Percentiles rank a stretch among this genome's conserved stretches.
These are phyloP conservation scores for Rhododendron ovatum DNA, from an alignment of 148 eudicot genomes.

Conservation along the genomic window DNA sequence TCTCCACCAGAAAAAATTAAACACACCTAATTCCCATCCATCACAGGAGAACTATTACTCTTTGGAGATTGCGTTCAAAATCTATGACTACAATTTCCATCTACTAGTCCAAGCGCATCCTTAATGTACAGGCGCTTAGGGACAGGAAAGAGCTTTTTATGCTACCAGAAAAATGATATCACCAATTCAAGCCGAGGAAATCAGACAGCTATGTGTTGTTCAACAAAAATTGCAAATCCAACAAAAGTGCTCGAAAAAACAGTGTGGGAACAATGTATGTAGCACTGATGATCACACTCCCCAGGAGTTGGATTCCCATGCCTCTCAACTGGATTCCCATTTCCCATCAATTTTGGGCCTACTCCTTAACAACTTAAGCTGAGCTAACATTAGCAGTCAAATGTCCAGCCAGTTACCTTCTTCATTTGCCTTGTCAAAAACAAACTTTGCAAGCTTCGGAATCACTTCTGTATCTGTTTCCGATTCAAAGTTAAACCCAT, in stretches of 20 bases:
- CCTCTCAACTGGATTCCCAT: not conserved
- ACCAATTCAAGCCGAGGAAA: not conserved
- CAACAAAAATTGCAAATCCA: not conserved
- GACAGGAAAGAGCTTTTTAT: not conserved
- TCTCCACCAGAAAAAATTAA: not conserved
- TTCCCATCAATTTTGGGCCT: not conserved
- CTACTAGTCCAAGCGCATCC: not conserved
- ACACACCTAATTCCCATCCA: not conserved
- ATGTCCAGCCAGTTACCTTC: slow-evolving; percentile 31
- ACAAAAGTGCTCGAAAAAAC: not conserved
- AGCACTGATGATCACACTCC: not conserved
- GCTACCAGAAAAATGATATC: not conserved
- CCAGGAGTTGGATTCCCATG: not conserved
- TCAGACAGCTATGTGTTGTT: not conserved
- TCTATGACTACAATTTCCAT: not conserved
- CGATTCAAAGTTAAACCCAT: slow-evolving; percentile 88
- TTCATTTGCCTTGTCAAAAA: slow-evolving; percentile 87
- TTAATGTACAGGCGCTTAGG: not conserved
- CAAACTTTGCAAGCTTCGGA: slow-evolving; percentile 98
- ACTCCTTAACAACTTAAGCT: not conserved
- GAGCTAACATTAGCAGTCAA: not conserved
- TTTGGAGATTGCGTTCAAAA: not conserved
- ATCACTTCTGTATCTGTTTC: slow-evolving; percentile 99
- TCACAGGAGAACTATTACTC: not conserved
- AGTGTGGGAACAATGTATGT: not conserved